Conservation (phyloP, 495 filamentous ascomycete genomes). For the Aspergillus saccharolyticus region DNA sequence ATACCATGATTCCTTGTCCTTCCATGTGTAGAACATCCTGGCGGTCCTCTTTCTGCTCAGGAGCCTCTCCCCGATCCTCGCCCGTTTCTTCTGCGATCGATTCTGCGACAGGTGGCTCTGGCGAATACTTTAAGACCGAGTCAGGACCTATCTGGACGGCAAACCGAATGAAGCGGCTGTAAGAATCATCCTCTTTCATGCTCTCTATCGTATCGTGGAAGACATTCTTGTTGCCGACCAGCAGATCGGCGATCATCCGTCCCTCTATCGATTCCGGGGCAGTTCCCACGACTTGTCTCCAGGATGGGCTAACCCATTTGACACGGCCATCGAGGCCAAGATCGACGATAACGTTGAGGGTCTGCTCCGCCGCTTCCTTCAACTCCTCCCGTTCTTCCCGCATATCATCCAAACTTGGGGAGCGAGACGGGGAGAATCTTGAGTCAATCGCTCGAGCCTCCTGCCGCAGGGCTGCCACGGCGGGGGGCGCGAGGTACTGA, state of each 20-base stretch:
- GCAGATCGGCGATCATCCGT: conserved; percentile 70
- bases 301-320: conserved; percentile 95
- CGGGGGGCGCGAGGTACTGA: conserved; percentile 46
- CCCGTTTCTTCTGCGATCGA: conserved; percentile 11
- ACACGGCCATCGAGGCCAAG: conserved; percentile 82
- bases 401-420: conserved; percentile 61
- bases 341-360: conserved; percentile 90
- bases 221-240: conserved; percentile 69
- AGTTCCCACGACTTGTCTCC: conserved; percentile 88
- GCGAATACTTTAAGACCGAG: conserved; percentile 57
- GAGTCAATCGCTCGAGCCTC: conserved; percentile 43
- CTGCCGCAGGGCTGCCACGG: conserved; percentile 50
- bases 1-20: conserved; percentile 96
- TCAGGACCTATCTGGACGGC: conserved; percentile 67
- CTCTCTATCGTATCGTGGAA: conserved; percentile 79
- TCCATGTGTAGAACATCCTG: conserved; percentile 70
- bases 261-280: conserved; percentile 66
- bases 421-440: conserved; percentile 47
- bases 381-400: conserved; percentile 83
- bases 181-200: conserved; percentile 88
- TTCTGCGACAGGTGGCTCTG: conserved; percentile 32
- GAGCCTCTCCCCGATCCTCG: conserved; percentile 31
- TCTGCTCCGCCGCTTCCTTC: conserved; percentile 93
- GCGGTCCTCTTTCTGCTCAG: conserved; percentile 38
- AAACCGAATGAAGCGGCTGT: conserved; percentile 89